A percentile compares a stretch with the other conserved stretches of the same genome.
Conservation (phyloP, 805 yeast species). For the Hanseniaspora thailandica region DNA sequence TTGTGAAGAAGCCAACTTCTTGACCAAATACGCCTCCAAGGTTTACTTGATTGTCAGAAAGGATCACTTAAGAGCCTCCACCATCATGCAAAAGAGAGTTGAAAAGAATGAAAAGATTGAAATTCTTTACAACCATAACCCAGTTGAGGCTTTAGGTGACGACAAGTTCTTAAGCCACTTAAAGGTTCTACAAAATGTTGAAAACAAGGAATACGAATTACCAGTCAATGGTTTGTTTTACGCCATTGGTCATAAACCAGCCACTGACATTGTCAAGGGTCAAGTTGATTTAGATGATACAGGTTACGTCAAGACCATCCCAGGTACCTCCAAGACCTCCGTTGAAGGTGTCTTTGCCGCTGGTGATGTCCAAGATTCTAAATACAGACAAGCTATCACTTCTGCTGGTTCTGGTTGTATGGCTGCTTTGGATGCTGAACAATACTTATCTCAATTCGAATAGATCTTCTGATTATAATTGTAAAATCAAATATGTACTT, state of each 20-base stretch:
- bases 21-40: conserved; percentile 95
- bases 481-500: not conserved
- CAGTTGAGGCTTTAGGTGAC: conserved; percentile 85
- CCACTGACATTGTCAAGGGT: conserved; percentile 65
- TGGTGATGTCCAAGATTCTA: conserved; percentile 96
- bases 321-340: conserved; percentile 80
- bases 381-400: conserved; percentile 96
- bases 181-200: conserved; percentile 55
- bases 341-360: conserved; percentile 93
- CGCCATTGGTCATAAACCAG: conserved; percentile 96
- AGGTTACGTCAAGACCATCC: conserved; percentile 80
- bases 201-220: conserved; percentile 57
- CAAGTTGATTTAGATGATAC: conserved; percentile 76
- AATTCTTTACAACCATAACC: conserved; percentile 73
- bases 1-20: conserved; percentile 94
- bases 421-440: conserved; percentile 96
- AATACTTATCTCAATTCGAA: conserved; percentile 53
- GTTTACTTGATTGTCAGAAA: conserved; percentile 89
- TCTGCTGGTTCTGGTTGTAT: conserved; percentile 99
- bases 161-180: conserved; percentile 67
- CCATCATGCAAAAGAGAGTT: conserved; percentile 93
- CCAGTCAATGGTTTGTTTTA: conserved; percentile 87
- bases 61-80: conserved; percentile 87
- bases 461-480: conserved; percentile 16
- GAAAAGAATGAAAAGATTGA: conserved; percentile 76